Percentiles rank a stretch among this genome's conserved stretches.
Evolutionary conservation across 2,329 filamentous ascomycete species (phyloP).

Genomic region (Trichoderma aggressivum): DNA sequence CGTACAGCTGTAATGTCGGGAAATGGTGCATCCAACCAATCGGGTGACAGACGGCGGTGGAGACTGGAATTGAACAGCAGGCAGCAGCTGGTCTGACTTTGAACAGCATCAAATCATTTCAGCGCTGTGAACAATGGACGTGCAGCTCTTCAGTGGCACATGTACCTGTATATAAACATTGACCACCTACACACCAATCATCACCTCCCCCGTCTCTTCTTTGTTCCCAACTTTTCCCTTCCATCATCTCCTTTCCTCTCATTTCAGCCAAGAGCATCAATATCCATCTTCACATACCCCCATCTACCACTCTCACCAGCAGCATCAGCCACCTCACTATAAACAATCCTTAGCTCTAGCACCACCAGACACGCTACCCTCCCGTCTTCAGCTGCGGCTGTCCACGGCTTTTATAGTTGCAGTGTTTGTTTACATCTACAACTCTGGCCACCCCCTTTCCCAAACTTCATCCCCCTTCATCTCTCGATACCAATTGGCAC

Average conservation of each 20-base stretch:
- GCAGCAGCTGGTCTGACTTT: not conserved
- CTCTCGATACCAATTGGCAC: not conserved
- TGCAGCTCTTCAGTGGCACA: not conserved
- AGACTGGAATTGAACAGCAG: not conserved
- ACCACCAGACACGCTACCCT: not conserved
- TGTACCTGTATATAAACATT: not conserved
- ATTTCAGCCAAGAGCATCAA: not conserved
- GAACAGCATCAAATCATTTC: not conserved
- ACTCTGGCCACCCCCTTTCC: not conserved
- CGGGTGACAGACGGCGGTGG: not conserved
- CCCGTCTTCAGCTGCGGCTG: not conserved
- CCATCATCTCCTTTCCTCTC: not conserved
- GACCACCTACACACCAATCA: not conserved
- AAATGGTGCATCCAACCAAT: not conserved
- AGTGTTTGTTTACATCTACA: not conserved
- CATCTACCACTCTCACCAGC: not conserved
- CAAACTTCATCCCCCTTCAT: not conserved
- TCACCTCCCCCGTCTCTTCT: not conserved
- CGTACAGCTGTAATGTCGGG: not conserved
- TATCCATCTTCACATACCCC: not conserved
- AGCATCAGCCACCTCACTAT: not conserved
- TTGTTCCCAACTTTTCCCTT: not conserved
- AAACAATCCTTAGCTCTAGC: not conserved
- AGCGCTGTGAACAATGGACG: rapidly evolving
- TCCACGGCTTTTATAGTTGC: not conserved